Evolutionary conservation across 306 rosid genomes (phyloP).

Genomic region (Geum urbanum): DNA sequence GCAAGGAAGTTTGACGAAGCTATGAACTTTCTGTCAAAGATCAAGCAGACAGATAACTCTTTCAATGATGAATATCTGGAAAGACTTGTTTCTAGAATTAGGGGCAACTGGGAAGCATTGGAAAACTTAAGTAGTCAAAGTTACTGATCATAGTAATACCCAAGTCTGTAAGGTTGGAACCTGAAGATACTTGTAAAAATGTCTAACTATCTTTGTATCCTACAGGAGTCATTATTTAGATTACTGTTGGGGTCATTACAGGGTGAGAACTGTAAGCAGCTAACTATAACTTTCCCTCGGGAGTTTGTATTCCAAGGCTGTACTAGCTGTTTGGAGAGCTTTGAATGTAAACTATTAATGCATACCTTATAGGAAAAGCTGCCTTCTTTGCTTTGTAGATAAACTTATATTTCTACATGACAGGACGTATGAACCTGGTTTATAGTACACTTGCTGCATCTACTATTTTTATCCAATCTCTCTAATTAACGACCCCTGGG

Average conservation of each 20-base stretch:
- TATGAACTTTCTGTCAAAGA: constrained; percentile 60
- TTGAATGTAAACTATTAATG: not conserved
- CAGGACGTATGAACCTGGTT: not conserved
- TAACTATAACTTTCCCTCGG: not conserved
- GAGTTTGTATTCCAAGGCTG: not conserved
- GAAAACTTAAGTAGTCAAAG: constrained; percentile 3
- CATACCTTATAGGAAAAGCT: not conserved
- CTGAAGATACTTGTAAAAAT: not conserved
- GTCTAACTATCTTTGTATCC: not conserved
- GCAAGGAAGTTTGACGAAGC: constrained; percentile 64
- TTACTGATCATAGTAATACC: not conserved
- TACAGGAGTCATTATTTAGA: not conserved
- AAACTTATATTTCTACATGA: not conserved
- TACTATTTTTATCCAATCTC: not conserved
- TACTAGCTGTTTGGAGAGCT: not conserved
- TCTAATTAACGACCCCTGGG: not conserved
- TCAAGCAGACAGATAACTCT: constrained; percentile 51
- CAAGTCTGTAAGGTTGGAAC: not conserved
- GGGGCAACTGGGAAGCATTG: constrained; percentile 33
- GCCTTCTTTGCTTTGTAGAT: not conserved
- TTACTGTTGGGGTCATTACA: not conserved
- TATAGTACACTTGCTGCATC: not conserved
- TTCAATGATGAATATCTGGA: constrained; percentile 48
- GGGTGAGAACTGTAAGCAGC: not conserved
- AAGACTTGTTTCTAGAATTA: constrained; percentile 63